Evolutionary conservation across 306 rosid species (phyloP).

Genomic region (Cicer arietinum): DNA sequence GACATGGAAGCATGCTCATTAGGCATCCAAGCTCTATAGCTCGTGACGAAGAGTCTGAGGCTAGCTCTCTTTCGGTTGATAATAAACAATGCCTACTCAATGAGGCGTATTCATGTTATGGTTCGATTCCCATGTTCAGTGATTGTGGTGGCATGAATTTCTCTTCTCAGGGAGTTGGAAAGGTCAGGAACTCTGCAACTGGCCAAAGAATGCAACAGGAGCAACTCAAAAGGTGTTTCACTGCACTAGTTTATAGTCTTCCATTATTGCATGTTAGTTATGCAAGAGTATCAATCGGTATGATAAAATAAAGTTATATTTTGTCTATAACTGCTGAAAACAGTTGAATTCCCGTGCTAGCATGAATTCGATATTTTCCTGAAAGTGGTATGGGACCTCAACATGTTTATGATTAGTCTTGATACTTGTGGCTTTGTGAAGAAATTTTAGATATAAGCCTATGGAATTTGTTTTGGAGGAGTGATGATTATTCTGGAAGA

Average conservation of each 20-base stretch:
- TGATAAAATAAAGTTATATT: neutral
- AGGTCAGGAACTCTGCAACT: constrained; percentile 47
- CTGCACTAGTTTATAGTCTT: constrained; percentile 33
- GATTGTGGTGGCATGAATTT: constrained; percentile 56
- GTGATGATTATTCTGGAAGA: constrained; percentile 24
- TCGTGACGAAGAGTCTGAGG: constrained; percentile 97
- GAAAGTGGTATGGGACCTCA: constrained; percentile 7
- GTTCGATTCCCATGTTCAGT: constrained; percentile 50
- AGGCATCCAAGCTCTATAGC: constrained; percentile 88
- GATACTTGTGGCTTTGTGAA: neutral
- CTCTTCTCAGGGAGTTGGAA: constrained; percentile 54
- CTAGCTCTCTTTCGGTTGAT: constrained; percentile 95
- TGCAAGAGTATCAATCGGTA: constrained; percentile 16
- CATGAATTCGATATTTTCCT: constrained; percentile 7
- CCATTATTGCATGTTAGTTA: constrained; percentile 19
- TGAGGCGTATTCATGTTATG: constrained; percentile 74
- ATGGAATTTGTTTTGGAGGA: constrained; percentile 41
- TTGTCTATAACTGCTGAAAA: constrained; percentile 17
- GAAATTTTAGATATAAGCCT: constrained; percentile 8
- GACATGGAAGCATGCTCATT: constrained; percentile 97
- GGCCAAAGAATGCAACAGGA: constrained; percentile 64
- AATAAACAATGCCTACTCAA: constrained; percentile 64
- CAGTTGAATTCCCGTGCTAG: constrained; percentile 1
- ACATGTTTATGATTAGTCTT: constrained; percentile 33
- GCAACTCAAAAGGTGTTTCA: constrained; percentile 56